phyloP scores from a whole-genome alignment of 495 filamentous ascomycete species.

The Penicillium angulare region DNA sequence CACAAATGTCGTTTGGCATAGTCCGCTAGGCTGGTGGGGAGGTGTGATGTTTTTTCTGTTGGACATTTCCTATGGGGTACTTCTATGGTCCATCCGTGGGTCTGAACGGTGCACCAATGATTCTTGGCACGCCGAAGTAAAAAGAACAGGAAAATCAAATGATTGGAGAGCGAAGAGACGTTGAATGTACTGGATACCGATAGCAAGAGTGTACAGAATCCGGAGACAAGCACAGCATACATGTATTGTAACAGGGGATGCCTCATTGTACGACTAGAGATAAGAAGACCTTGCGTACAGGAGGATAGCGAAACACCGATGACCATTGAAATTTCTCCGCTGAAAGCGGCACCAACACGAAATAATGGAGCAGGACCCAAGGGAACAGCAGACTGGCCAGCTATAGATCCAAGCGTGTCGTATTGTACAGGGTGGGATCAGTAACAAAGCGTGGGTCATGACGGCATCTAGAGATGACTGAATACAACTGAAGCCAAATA shows the following conservation, averaged over 20 bases:
- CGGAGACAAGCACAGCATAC: neutral
- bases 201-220: neutral
- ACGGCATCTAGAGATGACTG: too few species aligned
- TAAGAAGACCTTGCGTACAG: neutral
- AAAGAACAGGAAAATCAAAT: neutral
- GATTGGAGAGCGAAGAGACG: too few species aligned
- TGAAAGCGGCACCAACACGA: neutral
- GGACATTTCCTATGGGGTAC: neutral
- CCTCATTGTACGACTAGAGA: neutral
- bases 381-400: neutral
- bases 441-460: too few species aligned
- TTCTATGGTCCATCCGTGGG: neutral
- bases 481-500: neutral
- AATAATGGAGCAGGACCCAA: too few species aligned
- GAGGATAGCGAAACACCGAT: neutral
- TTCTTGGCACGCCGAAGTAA: neutral
- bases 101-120: neutral
- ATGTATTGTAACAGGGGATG: neutral
- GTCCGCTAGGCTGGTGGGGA: neutral
- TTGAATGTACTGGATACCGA: neutral
- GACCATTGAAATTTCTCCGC: too few species aligned
- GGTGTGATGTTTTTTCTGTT: neutral
- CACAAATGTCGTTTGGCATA: neutral
- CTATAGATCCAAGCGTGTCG: neutral
- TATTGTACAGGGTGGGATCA: neutral